phyloP scores from a whole-genome alignment of 306 rosid genomes.

The Castanopsis chinensis region DNA sequence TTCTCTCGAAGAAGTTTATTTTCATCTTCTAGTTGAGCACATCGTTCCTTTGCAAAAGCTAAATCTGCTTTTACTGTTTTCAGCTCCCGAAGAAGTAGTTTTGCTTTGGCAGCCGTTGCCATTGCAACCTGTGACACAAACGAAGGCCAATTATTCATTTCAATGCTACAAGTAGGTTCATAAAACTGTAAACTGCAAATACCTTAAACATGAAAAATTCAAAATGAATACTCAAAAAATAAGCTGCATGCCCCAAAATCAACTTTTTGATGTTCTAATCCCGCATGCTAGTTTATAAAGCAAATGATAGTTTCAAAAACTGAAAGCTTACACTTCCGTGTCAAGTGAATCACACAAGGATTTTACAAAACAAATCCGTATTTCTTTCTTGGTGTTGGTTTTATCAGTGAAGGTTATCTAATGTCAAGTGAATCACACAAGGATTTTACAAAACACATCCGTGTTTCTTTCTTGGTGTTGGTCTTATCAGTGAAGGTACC shows the following conservation, averaged over 20 bases:
- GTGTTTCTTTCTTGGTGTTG: background rate
- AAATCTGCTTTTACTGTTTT: constrained; percentile 92
- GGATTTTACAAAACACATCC: background rate
- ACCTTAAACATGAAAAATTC: background rate
- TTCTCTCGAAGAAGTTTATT: constrained; percentile 77
- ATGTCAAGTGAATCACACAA: background rate
- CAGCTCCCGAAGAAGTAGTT: constrained; percentile 86
- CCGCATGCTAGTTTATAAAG: background rate
- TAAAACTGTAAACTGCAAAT: background rate
- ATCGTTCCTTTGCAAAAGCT: constrained; percentile 85
- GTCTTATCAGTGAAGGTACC: background rate
- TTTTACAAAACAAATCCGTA: background rate
- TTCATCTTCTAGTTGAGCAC: constrained; percentile 96
- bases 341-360: background rate
- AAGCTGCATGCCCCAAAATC: background rate
- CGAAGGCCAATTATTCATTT: constrained; percentile 30
- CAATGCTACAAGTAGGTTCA: constrained; percentile 1
- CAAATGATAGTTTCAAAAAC: background rate
- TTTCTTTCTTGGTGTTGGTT: background rate
- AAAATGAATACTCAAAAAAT: background rate
- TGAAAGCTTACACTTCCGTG: background rate
- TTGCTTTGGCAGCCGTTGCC: constrained; percentile 99
- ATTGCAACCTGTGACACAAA: constrained; percentile 70
- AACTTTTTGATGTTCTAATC: background rate
- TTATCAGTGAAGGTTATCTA: background rate